These are phyloP conservation scores for Pistacia atlantica DNA, from an alignment of 345 rosid genomes.

Conservation along the genomic window DNA sequence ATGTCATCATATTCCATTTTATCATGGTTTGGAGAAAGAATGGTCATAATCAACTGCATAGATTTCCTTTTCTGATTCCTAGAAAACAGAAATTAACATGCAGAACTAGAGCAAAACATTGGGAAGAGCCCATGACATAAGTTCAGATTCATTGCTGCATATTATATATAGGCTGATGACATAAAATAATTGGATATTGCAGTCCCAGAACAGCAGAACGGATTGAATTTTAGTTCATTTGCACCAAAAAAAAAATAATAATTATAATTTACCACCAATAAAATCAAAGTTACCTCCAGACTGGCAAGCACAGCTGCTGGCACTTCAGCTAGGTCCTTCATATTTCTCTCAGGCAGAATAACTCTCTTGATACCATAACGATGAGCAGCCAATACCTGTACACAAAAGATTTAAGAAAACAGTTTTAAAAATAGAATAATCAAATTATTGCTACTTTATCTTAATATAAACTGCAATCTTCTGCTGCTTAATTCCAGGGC, in stretches of 20 bases:
- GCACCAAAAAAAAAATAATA: neutral
- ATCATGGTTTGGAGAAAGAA: neutral
- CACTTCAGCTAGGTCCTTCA: conserved; percentile 94
- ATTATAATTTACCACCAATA: neutral
- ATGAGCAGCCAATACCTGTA: conserved; percentile 96
- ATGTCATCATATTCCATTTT: neutral
- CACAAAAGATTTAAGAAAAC: conserved; percentile 19
- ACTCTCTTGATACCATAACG: conserved; percentile 90
- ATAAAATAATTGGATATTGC: neutral
- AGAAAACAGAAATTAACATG: neutral
- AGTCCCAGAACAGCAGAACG: neutral
- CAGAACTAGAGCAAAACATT: neutral
- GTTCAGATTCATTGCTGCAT: neutral
- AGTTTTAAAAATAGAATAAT: neutral
- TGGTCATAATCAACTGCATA: neutral
- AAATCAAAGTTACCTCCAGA: conserved; percentile 67
- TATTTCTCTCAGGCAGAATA: conserved; percentile 90
- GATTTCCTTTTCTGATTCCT: neutral
- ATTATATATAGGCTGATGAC: no score
- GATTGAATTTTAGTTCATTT: neutral
- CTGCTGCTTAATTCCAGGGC: neutral
- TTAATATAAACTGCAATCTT: neutral
- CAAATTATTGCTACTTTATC: neutral
- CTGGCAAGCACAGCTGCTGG: conserved; percentile 80
- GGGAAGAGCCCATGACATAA: neutral